Conservation (phyloP, 2,329 filamentous ascomycete species). For the Microdochium bolleyi region DNA sequence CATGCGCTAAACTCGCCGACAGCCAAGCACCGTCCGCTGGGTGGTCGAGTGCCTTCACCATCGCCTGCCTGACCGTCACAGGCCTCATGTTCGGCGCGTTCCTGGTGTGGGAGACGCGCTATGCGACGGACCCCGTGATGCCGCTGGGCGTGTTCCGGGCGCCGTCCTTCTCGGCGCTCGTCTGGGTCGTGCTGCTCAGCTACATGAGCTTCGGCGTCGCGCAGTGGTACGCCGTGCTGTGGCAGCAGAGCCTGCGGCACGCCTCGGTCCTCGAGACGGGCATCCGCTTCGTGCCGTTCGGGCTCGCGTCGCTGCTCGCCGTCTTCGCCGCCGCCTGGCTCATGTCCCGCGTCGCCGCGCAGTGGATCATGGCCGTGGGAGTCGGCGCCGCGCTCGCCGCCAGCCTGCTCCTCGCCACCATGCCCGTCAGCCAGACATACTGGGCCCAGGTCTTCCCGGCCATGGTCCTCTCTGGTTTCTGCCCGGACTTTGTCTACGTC, state of each 20-base stretch:
- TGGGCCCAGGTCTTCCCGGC: constrained; percentile 34
- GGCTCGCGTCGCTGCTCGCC: constrained; percentile 22
- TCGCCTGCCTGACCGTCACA: too few species aligned
- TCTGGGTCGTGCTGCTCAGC: constrained; percentile 32
- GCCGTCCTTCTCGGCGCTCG: constrained; percentile 31
- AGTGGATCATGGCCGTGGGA: constrained; percentile 38
- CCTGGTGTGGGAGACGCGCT: too few species aligned
- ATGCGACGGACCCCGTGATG: too few species aligned
- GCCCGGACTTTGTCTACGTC: constrained; percentile 40
- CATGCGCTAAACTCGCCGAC: too few species aligned
- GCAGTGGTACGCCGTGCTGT: constrained; percentile 38
- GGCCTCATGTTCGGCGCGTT: too few species aligned
- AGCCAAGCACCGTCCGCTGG: too few species aligned
- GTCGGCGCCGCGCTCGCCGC: constrained; percentile 18
- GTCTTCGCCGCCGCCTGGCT: constrained; percentile 35
- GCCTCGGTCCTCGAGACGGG: constrained; percentile 29
- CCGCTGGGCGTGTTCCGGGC: constrained; percentile 26
- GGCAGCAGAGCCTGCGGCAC: constrained; percentile 33
- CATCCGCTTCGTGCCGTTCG: constrained; percentile 30
- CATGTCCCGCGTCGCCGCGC: constrained; percentile 34
- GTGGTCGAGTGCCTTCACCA: too few species aligned
- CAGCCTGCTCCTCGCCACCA: constrained; percentile 30
- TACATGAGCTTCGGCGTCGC: constrained; percentile 40
- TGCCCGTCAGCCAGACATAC: constrained; percentile 34
- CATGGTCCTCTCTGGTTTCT: constrained; percentile 21